Conservation (phyloP, 805 yeast species). For the Saturnispora mendoncae region DNA sequence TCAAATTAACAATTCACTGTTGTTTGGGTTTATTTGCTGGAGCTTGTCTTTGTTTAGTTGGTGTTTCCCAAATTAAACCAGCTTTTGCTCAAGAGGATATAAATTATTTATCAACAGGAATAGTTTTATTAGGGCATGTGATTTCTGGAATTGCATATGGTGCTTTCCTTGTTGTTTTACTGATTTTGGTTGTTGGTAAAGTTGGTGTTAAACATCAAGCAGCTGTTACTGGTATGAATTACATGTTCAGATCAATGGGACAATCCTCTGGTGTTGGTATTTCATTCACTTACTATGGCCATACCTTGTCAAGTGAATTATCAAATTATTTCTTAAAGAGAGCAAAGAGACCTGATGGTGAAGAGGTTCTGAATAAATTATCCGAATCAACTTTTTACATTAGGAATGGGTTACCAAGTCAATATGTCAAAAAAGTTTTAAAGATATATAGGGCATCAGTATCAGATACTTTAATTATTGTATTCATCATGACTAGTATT, state of each 20-base stretch:
- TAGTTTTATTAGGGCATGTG: slow-evolving; percentile 24
- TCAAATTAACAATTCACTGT: slow-evolving; percentile 20
- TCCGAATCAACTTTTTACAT: slow-evolving; percentile 22
- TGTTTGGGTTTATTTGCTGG: slow-evolving; percentile 20
- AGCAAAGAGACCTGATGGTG: slow-evolving; percentile 21
- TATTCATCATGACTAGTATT: slow-evolving; percentile 21
- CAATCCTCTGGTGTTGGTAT: slow-evolving; percentile 39
- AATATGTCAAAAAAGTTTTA: slow-evolving; percentile 23
- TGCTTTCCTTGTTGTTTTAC: slow-evolving; percentile 31
- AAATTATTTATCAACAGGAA: slow-evolving; percentile 12
- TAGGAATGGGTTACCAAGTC: slow-evolving; percentile 24
- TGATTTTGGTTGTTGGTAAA: slow-evolving; percentile 35
- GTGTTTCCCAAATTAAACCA: slow-evolving; percentile 20
- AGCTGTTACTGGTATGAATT: slow-evolving; percentile 40
- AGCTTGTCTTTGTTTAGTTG: slow-evolving; percentile 14
- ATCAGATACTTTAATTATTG: slow-evolving; percentile 21
- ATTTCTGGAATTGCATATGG: slow-evolving; percentile 34
- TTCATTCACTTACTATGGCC: slow-evolving; percentile 31
- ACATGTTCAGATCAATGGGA: slow-evolving; percentile 42
- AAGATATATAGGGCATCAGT: slow-evolving; percentile 24
- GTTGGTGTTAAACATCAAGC: slow-evolving; percentile 40
- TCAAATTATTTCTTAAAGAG: slow-evolving; percentile 24
- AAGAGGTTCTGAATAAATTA: slow-evolving; percentile 18
- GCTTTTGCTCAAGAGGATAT: slow-evolving; percentile 15
- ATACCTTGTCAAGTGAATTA: slow-evolving; percentile 25